Evolutionary conservation across 371 early-diverging fungal genomes (phyloP).

Genomic region (Mucor circinelloides): DNA sequence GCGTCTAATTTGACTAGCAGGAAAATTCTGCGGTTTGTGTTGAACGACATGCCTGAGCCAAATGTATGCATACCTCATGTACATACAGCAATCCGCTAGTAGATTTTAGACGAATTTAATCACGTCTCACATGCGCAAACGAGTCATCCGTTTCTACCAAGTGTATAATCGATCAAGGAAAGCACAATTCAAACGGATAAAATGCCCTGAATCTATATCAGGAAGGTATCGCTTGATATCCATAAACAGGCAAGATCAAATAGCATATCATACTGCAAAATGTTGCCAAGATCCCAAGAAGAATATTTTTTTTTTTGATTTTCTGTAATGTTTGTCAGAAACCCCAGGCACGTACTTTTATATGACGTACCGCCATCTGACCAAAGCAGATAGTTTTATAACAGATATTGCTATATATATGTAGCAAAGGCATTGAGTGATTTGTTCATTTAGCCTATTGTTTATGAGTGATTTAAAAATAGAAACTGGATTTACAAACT

Average conservation of each 20-base stretch:
- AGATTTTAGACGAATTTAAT: neutral
- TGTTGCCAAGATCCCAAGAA: neutral
- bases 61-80: neutral
- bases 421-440: neutral
- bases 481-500: neutral
- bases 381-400: neutral
- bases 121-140: neutral
- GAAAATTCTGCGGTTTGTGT: neutral
- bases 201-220: neutral
- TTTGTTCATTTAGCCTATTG: neutral
- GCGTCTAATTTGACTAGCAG: neutral
- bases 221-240: neutral
- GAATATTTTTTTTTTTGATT: too few relatives aligned
- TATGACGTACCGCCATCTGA: neutral
- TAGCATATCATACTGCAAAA: neutral
- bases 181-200: neutral
- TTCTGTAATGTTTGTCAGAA: neutral
- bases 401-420: neutral
- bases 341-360: neutral
- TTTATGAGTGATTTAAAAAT: neutral
- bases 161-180: neutral
- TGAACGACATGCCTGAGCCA: neutral
- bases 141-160: too few relatives aligned
- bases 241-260: neutral
- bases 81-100: neutral